These are phyloP conservation scores for Phialemoniopsis sp. DNA, from an alignment of 2,329 filamentous ascomycete genomes.

Conservation along the genomic window DNA sequence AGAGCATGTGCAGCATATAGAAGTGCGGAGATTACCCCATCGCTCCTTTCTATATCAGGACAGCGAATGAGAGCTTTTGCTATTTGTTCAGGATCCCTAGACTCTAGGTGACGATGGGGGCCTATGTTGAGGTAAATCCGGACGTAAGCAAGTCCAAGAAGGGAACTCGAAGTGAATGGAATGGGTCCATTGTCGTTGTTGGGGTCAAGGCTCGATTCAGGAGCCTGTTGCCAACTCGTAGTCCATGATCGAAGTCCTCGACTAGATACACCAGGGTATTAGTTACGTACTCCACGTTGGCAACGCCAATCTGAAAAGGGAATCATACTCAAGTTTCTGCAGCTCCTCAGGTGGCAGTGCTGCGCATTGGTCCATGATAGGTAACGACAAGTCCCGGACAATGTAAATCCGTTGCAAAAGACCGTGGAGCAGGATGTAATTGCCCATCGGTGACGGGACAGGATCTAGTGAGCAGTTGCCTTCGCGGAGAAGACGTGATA, in stretches of 20 bases:
- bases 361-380: background rate
- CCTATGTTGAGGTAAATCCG: constrained; percentile 32
- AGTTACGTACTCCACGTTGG: too few species aligned
- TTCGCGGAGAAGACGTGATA: constrained; percentile 20
- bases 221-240: constrained; percentile 44
- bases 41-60: constrained; percentile 32
- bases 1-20: constrained; percentile 50
- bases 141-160: constrained; percentile 21
- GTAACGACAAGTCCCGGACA: constrained; percentile 28
- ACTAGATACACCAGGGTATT: too few species aligned
- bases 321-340: constrained; percentile 29
- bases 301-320: too few species aligned
- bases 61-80: constrained; percentile 37
- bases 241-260: constrained; percentile 45
- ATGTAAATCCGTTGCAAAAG: constrained; percentile 51
- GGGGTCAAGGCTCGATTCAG: constrained; percentile 49
- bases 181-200: constrained; percentile 47
- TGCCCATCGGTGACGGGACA: constrained; percentile 39
- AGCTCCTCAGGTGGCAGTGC: constrained; percentile 29
- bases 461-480: background rate
- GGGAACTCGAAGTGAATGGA: constrained; percentile 38
- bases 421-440: constrained; percentile 49
- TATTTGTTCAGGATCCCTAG: constrained; percentile 38
- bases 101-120: constrained; percentile 39
- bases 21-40: constrained; percentile 41